Conservation (phyloP, 257 asterid species). For the Paulownia fortunei region DNA sequence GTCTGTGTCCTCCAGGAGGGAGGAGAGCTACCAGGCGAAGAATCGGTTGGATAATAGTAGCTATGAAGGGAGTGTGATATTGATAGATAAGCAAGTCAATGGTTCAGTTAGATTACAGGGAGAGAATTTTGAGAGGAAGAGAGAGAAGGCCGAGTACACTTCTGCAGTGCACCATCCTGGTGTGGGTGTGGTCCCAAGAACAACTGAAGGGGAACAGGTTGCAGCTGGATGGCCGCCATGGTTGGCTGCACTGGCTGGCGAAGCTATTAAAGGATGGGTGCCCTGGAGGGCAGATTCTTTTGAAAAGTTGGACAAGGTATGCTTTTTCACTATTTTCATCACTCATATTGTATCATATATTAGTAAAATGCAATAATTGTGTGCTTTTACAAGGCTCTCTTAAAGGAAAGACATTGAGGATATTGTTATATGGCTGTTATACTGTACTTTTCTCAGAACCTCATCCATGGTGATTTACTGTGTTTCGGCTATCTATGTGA, state of each 20-base stretch:
- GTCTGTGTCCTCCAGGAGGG: constrained; percentile 66
- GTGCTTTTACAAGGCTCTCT: neutral
- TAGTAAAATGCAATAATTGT: neutral
- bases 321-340: constrained; percentile 24
- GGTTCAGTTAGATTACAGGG: constrained; percentile 56
- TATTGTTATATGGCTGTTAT: neutral
- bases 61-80: constrained; percentile 59
- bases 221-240: constrained; percentile 97
- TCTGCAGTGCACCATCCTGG: constrained; percentile 54
- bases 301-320: constrained; percentile 89
- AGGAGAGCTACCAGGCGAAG: constrained; percentile 56
- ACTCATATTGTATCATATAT: neutral
- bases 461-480: neutral
- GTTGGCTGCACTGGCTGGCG: constrained; percentile 88
- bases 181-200: constrained; percentile 54
- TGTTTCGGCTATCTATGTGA: neutral
- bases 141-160: constrained; percentile 61
- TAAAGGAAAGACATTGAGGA: neutral
- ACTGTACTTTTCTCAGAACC: neutral
- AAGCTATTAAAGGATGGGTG: constrained; percentile 95
- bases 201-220: constrained; percentile 77
- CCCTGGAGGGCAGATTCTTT: constrained; percentile 92
- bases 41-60: constrained; percentile 56
- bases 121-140: constrained; percentile 66
- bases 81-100: constrained; percentile 67